Percentiles rank a stretch among this genome's conserved stretches.
These are phyloP conservation scores for Phyllosticta ampelicida DNA, from an alignment of 2,329 filamentous ascomycete genomes.

Conservation along the genomic window DNA sequence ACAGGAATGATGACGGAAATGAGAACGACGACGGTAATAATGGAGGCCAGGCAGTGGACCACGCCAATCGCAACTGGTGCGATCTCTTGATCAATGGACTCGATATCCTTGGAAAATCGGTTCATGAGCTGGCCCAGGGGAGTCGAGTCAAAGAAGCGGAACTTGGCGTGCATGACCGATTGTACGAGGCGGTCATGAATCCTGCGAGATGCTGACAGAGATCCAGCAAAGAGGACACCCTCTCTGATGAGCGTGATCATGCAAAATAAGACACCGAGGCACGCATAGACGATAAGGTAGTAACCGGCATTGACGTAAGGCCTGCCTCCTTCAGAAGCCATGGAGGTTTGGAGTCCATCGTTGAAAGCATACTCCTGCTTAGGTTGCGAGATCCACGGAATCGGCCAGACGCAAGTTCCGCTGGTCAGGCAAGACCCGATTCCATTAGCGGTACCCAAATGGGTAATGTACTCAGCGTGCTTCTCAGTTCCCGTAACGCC, in stretches of 20 bases:
- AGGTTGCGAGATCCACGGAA: slow-evolving; percentile 21
- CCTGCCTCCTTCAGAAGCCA: slow-evolving; percentile 28
- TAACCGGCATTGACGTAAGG: slow-evolving; percentile 67
- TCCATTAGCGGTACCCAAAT: slow-evolving; percentile 32
- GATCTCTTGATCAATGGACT: slow-evolving; percentile 91
- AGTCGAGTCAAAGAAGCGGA: slow-evolving; percentile 96
- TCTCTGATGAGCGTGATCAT: slow-evolving; percentile 74
- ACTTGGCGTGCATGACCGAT: slow-evolving; percentile 76
- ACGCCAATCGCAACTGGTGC: slow-evolving; percentile 78
- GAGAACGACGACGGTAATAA: slow-evolving; percentile 75
- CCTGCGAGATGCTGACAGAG: slow-evolving; percentile 73
- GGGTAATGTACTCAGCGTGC: slow-evolving; percentile 27
- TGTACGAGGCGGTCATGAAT: slow-evolving; percentile 72
- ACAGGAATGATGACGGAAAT: slow-evolving; percentile 83
- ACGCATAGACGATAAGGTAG: slow-evolving; percentile 73
- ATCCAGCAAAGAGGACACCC: slow-evolving; percentile 83
- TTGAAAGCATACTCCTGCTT: slow-evolving; percentile 11
- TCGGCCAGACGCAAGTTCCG: slow-evolving; percentile 40
- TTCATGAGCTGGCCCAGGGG: slow-evolving; percentile 96
- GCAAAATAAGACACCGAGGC: slow-evolving; percentile 68
- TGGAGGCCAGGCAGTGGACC: slow-evolving; percentile 53
- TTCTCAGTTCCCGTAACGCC: slow-evolving; percentile 17
- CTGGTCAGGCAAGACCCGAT: slow-evolving; percentile 39
- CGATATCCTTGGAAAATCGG: slow-evolving; percentile 94
- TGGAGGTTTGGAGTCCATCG: slow-evolving; percentile 21